Evolutionary conservation across 495 filamentous ascomycete genomes (phyloP).

Genomic region (Immersiella caudata): DNA sequence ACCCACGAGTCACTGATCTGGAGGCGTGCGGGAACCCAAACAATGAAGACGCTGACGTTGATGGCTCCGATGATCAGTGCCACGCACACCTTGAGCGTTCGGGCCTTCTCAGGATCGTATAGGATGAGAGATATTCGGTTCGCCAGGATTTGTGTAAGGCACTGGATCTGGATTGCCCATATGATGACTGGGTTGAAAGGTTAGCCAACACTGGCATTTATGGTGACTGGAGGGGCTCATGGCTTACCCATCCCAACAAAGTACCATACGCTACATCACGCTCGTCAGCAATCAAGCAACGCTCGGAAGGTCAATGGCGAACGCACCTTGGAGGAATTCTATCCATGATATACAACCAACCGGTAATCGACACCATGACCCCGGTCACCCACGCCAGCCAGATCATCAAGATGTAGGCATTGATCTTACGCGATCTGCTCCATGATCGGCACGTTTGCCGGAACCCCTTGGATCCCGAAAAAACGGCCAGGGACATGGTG

Average conservation of each 20-base stretch:
- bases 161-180: slow-evolving; percentile 46
- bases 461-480: slow-evolving; percentile 28
- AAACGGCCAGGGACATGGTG: slow-evolving; percentile 29
- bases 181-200: slow-evolving; percentile 24
- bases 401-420: slow-evolving; percentile 38
- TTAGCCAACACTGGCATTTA: neutral
- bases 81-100: slow-evolving; percentile 40
- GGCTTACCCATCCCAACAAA: slow-evolving; percentile 30
- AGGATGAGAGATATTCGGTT: slow-evolving; percentile 51
- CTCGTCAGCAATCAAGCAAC: neutral
- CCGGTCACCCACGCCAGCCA: slow-evolving; percentile 32
- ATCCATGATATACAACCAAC: slow-evolving; percentile 32
- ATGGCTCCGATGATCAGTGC: slow-evolving; percentile 45
- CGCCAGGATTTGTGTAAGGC: slow-evolving; percentile 52
- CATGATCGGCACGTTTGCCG: slow-evolving; percentile 33
- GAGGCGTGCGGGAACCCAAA: slow-evolving; percentile 54
- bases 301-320: neutral
- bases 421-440: slow-evolving; percentile 17
- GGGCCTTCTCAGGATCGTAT: slow-evolving; percentile 34
- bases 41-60: slow-evolving; percentile 53
- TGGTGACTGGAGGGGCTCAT: neutral
- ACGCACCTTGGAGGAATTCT: neutral
- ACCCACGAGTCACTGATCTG: slow-evolving; percentile 37
- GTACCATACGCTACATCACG: slow-evolving; percentile 26
- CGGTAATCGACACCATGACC: slow-evolving; percentile 24